Evolutionary conservation across 1,284 basidiomycete species (phyloP), one percentile per base, ranked within the genome.

Genomic region (Ceratobasidium sp.): DNA sequence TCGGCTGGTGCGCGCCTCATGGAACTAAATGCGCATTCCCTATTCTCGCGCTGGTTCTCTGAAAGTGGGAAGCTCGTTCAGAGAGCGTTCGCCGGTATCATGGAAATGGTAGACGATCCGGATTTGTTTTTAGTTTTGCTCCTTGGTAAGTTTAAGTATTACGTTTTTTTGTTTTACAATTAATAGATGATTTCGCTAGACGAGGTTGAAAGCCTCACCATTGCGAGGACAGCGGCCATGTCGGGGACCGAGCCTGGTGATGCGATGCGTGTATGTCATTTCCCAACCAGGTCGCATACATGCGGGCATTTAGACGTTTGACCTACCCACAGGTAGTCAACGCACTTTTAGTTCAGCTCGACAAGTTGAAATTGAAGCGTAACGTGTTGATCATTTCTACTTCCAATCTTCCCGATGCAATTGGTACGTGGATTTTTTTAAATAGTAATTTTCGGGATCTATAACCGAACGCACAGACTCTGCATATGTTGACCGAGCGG

Each of bases 61-160:
- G 98, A 99, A 81, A 97, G 95, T 0, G 98, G 98, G 34, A 99
- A 99, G 83, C 89, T 99, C 16, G 98, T 99, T 0, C 96, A 99
- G 80, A 89, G 92, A 74, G 85, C 99, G 19, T 99, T 99, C 80
- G 89, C 88, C 63, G 92, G 89, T 74, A 94, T 99, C 61, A 92
- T 88, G 62, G 94, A 96, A 78, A 88, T 98, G 83, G 88, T 89
- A 0, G 95, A 96, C 68, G 96, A 98, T 79, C 92, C 95, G 75
- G 89, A 92, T 66, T 90, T 90, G 7, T 98, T 99, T 79, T 90
- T 99, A 0, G 90, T 98, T 1, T 94, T 99, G 19, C 87, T 99
- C 51, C 99, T 99, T 68, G 96, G 95, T 94, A 76, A 53, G 81
- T 48, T 27, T 31, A 31, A 49, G 46, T 39, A 14, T 22, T 62